A percentile compares a stretch with the other conserved stretches of the same genome.
Evolutionary conservation across 1,284 basidiomycete species (phyloP).

Genomic region (Porodaedalea pini): DNA sequence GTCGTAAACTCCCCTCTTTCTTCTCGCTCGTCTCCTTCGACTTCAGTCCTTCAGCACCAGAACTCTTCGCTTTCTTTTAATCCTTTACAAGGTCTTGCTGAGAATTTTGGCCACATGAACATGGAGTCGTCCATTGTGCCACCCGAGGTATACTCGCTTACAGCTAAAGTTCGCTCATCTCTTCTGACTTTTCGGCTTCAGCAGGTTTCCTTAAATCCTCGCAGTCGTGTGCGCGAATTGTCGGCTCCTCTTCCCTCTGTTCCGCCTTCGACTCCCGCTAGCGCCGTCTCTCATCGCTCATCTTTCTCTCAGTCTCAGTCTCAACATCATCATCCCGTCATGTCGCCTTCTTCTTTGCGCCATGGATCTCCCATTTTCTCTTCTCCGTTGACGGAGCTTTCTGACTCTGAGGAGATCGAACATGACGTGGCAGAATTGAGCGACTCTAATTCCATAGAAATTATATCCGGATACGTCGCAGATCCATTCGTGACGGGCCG

Average conservation of each 20-base stretch:
- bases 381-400: constrained; percentile 13
- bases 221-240: constrained; percentile 7
- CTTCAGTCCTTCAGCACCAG: neutral
- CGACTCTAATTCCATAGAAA: constrained; percentile 19
- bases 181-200: neutral
- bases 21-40: constrained; percentile 1
- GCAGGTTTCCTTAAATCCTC: neutral
- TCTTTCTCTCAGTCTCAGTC: constrained; percentile 12
- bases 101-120: neutral
- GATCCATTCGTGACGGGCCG: constrained; percentile 15
- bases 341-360: neutral
- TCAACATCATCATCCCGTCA: neutral
- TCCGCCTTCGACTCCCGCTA: constrained; percentile 18
- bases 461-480: constrained; percentile 18
- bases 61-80: neutral
- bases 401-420: constrained; percentile 9
- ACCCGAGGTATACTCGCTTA: constrained; percentile 8
- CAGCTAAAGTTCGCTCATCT: neutral
- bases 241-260: constrained; percentile 19
- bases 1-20: constrained; percentile 2
- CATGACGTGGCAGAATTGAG: constrained; percentile 10
- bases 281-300: constrained; percentile 2
- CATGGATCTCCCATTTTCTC: constrained; percentile 9
- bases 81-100: constrained; percentile 5
- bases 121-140: constrained; percentile 1